Evolutionary conservation across 768 basidiomycete species (phyloP).

Genomic region (Termitomyces sp.): DNA sequence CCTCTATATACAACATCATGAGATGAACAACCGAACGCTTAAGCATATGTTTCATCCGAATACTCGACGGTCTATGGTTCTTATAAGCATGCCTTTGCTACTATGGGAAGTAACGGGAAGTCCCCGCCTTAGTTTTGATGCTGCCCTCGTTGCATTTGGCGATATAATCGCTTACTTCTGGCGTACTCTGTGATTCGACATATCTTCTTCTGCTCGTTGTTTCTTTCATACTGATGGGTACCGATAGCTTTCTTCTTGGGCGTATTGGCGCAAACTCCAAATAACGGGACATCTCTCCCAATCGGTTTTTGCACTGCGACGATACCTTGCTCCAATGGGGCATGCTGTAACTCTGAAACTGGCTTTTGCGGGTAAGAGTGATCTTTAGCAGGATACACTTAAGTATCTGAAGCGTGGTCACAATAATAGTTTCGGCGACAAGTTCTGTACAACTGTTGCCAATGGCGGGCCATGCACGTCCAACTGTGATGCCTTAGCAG

Average conservation of each 20-base stretch:
- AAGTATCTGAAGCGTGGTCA: not conserved
- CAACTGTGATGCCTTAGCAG: constrained; percentile 2
- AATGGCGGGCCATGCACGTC: constrained; percentile 1
- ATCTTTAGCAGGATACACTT: not conserved
- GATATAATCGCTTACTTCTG: not conserved
- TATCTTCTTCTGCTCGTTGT: not conserved
- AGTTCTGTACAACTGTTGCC: not conserved
- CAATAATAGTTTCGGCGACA: not conserved
- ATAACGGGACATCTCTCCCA: not conserved
- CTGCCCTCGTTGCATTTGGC: not conserved
- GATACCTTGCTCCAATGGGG: constrained; percentile 2
- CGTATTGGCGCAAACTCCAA: not conserved
- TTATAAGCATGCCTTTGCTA: not conserved
- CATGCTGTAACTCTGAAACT: constrained; percentile 1
- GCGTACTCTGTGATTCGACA: not conserved
- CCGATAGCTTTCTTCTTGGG: not conserved
- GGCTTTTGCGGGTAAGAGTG: constrained; percentile 1
- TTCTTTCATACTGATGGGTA: not conserved
- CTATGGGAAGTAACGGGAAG: not conserved
- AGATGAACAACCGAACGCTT: no score
- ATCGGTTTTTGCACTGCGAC: not conserved
- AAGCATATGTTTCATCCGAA: not conserved
- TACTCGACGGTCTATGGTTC: not conserved
- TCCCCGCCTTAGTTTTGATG: not conserved
- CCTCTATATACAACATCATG: no score